Base-by-base conservation (phyloP, 495 filamentous ascomycete species). In the Podospora fimiseda region DNA sequence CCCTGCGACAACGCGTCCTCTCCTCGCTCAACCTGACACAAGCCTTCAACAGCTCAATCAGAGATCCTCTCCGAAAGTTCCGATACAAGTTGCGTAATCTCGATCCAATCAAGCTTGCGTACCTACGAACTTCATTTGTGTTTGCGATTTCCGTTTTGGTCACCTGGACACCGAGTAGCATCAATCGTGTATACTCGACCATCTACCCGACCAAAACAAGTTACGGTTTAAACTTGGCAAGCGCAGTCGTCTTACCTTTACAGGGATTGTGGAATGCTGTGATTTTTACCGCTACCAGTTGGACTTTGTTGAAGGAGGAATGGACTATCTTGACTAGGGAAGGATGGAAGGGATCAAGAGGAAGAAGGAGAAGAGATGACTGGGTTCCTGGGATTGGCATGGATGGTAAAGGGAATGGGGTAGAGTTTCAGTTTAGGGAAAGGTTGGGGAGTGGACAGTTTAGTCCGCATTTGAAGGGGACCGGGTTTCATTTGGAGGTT, bases 221-320 rank as follows among this genome's bases (percentile, higher is more conserved):
- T 54, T 95, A 86, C 60, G 73, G 68, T 3, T 76, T 94, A 16
- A 87, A 89, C 59, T 78, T 88, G 33, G 76, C 78, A 2, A 82
- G 84, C 11, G 80, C 84, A 1, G 71, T 90, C 27, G 87, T 94
- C 0, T 71, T 94, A n/a, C 89, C 89, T 0, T 67, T 90, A 0
- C 89, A 94, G 62, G 89, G 89, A 9, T 83, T 92, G 49, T 91
- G 88, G 85, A 95, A 93, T 60, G 80, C 83, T 19, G 67, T 90
- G 18, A 88, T 94, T 42, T 94, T 90, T 65, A 73, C 84, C 40
- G 79, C 79, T 4, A 88, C 87, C 1, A 78, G 62, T 23, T 73
- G 69, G 74, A 15, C 18, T 0, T 50, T 65, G 3, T 45, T 76
- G 16, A 58, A 52, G 11, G 60, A 66, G 11, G 72, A 76, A 18